These are phyloP conservation scores for Pichia californica DNA, from an alignment of 805 yeast species.

Conservation along the genomic window DNA sequence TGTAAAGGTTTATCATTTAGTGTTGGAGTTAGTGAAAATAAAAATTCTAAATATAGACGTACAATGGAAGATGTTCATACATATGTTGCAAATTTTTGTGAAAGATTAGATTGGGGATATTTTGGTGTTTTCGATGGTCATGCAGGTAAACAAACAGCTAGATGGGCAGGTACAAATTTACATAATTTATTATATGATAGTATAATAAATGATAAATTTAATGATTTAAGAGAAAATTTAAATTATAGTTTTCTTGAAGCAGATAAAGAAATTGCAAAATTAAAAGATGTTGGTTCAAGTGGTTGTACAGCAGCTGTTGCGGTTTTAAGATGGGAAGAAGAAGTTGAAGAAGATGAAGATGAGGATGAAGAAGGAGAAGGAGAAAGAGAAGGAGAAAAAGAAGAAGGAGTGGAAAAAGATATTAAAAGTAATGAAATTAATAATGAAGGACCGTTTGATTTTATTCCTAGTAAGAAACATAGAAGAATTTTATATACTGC, in stretches of 20 bases:
- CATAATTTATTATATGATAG: conserved; percentile 62
- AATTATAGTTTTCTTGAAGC: conserved; percentile 68
- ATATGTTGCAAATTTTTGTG: conserved; percentile 88
- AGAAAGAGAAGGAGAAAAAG: conserved; percentile 4
- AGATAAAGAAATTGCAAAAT: conserved; percentile 55
- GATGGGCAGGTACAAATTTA: conserved; percentile 88
- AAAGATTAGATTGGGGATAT: conserved; percentile 85
- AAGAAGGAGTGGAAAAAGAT: background rate
- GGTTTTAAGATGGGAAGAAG: conserved; percentile 73
- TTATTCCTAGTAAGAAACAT: conserved; percentile 42
- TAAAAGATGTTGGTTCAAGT: conserved; percentile 58
- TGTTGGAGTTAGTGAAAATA: conserved; percentile 91
- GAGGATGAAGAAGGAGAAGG: conserved; percentile 6
- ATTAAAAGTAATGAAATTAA: background rate
- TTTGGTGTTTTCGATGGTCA: conserved; percentile 97
- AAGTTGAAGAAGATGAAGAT: conserved; percentile 15
- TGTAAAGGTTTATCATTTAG: conserved; percentile 58
- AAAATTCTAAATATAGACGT: conserved; percentile 70
- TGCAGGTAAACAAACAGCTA: conserved; percentile 88
- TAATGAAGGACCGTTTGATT: conserved; percentile 39
- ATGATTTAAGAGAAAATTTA: conserved; percentile 59
- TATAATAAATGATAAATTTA: conserved; percentile 39
- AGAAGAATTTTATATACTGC: conserved; percentile 83
- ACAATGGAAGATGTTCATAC: conserved; percentile 97
- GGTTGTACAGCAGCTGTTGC: conserved; percentile 98